Percentiles rank a stretch among this genome's conserved stretches.
These are phyloP conservation scores for Rhodomyrtus tomentosa DNA, from an alignment of 345 rosid genomes.

Conservation along the genomic window DNA sequence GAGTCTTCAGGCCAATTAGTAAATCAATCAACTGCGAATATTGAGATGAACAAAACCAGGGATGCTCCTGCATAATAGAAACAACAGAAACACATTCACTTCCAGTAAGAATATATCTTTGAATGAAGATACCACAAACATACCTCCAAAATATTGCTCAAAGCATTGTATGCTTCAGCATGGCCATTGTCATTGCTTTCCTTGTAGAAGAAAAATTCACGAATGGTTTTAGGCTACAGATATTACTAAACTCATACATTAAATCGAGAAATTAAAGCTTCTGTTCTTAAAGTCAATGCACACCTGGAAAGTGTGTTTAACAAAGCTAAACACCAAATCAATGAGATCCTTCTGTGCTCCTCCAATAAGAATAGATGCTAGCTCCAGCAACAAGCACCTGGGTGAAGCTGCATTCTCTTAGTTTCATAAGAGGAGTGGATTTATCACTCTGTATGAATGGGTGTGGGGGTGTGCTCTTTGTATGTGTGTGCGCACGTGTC, in stretches of 20 bases:
- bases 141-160: slow-evolving; percentile 72
- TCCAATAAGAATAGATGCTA: slow-evolving; percentile 63
- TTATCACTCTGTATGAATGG: not conserved
- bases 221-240: not conserved
- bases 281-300: not conserved
- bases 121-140: not conserved
- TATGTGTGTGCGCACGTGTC: not conserved
- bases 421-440: not conserved
- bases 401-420: not conserved
- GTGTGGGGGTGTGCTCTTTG: not conserved
- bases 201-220: slow-evolving; percentile 21
- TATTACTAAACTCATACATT: not conserved
- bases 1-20: slow-evolving; percentile 46
- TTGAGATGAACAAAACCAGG: slow-evolving; percentile 59
- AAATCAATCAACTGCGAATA: slow-evolving; percentile 60
- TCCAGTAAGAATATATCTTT: not conserved
- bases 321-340: slow-evolving; percentile 48
- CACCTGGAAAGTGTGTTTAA: slow-evolving; percentile 57
- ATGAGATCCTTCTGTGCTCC: slow-evolving; percentile 68
- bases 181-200: slow-evolving; percentile 38
- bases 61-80: slow-evolving; percentile 52
- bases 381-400: slow-evolving; percentile 47
- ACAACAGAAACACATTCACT: not conserved
- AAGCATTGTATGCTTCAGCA: slow-evolving; percentile 51
- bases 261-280: not conserved